Evolutionary conservation across 2,329 filamentous ascomycete genomes (phyloP).

Genomic region (Lasiodiplodia sp.): DNA sequence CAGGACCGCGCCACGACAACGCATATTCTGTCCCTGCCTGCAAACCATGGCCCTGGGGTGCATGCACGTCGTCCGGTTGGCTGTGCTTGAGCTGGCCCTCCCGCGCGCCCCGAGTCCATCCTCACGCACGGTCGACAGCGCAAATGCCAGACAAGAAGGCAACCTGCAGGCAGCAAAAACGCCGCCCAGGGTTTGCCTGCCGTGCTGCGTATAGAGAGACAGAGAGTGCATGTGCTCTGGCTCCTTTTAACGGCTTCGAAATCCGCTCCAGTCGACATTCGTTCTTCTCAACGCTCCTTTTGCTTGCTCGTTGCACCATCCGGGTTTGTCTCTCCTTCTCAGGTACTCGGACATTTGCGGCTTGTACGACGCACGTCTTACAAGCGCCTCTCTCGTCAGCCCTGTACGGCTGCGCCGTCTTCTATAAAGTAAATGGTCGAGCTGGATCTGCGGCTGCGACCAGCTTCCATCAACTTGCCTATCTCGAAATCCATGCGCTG

Average conservation of each 20-base stretch:
- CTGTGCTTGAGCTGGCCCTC: not conserved
- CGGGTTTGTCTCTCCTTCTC: not conserved
- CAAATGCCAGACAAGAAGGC: not conserved
- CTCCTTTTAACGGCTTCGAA: conserved; percentile 2
- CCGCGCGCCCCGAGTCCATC: conserved; percentile 9
- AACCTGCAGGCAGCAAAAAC: conserved; percentile 7
- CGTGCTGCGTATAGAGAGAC: not conserved
- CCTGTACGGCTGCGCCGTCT: not conserved
- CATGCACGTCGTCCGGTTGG: not conserved
- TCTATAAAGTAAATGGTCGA: not conserved
- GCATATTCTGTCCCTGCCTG: conserved; percentile 4
- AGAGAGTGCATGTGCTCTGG: not conserved
- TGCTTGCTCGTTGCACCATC: not conserved
- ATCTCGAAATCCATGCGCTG: conserved; percentile 27
- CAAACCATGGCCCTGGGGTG: not conserved
- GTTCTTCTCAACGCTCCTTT: conserved; percentile 17
- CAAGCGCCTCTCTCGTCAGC: conserved; percentile 22
- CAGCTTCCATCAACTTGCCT: not conserved
- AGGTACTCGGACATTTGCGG: conserved; percentile 8
- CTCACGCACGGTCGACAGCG: conserved; percentile 2
- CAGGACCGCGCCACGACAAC: conserved; percentile 7
- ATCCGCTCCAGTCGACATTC: not conserved
- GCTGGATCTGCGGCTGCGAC: conserved; percentile 10
- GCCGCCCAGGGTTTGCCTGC: not conserved
- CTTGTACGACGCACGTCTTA: conserved; percentile 14